A percentile compares a stretch with the other conserved stretches of the same genome.
Conservation (phyloP, 108 stramenopile genomes). For the Nitzschia sp. region DNA sequence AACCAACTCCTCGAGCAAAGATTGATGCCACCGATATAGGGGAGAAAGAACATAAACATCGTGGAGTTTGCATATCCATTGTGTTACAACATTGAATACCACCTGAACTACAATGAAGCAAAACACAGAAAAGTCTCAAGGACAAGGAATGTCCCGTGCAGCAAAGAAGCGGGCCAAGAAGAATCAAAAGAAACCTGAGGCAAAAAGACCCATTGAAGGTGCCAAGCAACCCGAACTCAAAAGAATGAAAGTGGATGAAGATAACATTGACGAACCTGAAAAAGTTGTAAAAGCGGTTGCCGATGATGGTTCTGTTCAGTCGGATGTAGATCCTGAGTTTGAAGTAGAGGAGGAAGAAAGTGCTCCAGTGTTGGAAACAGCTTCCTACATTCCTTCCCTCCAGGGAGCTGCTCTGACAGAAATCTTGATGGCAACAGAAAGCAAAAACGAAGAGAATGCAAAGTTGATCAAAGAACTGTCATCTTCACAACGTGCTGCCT, state of each 20-base stretch:
- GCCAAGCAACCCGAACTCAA: conserved; percentile 15
- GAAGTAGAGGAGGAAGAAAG: conserved; percentile 4
- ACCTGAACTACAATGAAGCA: too few relatives aligned
- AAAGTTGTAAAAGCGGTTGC: not conserved
- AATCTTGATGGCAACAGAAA: conserved; percentile 24
- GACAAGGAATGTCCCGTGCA: conserved; percentile 76
- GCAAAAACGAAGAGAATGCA: conserved; percentile 23
- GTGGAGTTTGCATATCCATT: too few relatives aligned
- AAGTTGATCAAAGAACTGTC: conserved; percentile 38
- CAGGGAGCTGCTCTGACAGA: conserved; percentile 28
- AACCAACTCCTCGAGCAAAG: not conserved
- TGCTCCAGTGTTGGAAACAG: not conserved
- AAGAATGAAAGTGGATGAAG: conserved; percentile 18
- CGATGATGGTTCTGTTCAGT: not conserved
- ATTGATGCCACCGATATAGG: not conserved
- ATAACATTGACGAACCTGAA: not conserved
- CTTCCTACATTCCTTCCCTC: conserved; percentile 4
- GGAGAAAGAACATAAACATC: too few relatives aligned
- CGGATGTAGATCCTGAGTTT: not conserved
- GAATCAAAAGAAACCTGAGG: conserved; percentile 47
- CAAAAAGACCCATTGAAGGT: conserved; percentile 11
- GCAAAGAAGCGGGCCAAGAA: conserved; percentile 83
- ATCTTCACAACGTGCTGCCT: conserved; percentile 54
- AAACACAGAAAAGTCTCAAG: not conserved
- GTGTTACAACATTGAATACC: too few relatives aligned